A percentile compares a stretch with the other conserved stretches of the same genome.
phyloP scores from a whole-genome alignment of 2,329 filamentous ascomycete species.

The Podosphaera fusca region DNA sequence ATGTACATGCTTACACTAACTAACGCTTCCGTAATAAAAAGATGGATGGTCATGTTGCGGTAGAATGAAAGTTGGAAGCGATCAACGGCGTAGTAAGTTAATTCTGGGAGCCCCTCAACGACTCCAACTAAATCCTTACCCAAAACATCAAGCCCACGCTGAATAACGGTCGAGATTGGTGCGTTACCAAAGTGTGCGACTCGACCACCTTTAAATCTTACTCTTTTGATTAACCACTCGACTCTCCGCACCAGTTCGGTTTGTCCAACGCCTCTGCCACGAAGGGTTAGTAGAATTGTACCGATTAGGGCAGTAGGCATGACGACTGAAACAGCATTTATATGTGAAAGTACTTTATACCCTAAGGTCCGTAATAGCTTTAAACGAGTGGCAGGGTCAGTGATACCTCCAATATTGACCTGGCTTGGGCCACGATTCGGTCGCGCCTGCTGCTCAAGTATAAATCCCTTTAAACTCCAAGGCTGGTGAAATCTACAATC shows the following conservation, averaged over 20 bases:
- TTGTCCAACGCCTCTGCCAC: slow-evolving; percentile 78
- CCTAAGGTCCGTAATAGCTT: slow-evolving; percentile 68
- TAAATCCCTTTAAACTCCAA: slow-evolving; percentile 70
- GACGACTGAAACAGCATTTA: slow-evolving; percentile 87
- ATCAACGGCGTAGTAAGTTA: slow-evolving; percentile 86
- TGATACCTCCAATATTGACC: slow-evolving; percentile 23
- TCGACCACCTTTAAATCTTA: slow-evolving; percentile 66
- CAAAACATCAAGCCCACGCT: slow-evolving; percentile 75
- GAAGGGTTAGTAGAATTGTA: slow-evolving; percentile 72
- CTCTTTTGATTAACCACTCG: slow-evolving; percentile 67
- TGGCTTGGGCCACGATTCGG: slow-evolving; percentile 26
- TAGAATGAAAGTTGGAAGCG: slow-evolving; percentile 96
- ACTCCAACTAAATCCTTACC: slow-evolving; percentile 72
- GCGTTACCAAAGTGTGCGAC: slow-evolving; percentile 80
- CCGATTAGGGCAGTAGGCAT: slow-evolving; percentile 96
- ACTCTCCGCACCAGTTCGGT: slow-evolving; percentile 66
- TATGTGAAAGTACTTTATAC: slow-evolving; percentile 79
- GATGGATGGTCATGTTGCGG: slow-evolving; percentile 96
- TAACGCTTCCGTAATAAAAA: slow-evolving; percentile 84
- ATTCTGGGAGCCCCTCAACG: slow-evolving; percentile 59
- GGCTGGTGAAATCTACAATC: slow-evolving; percentile 93
- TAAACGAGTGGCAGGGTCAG: slow-evolving; percentile 20
- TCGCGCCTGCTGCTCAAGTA: slow-evolving; percentile 49
- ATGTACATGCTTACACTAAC: slow-evolving; percentile 83
- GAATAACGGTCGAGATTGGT: slow-evolving; percentile 59